Base-by-base conservation (phyloP, 2,329 filamentous ascomycete species). In the Ophiostoma sp. region DNA sequence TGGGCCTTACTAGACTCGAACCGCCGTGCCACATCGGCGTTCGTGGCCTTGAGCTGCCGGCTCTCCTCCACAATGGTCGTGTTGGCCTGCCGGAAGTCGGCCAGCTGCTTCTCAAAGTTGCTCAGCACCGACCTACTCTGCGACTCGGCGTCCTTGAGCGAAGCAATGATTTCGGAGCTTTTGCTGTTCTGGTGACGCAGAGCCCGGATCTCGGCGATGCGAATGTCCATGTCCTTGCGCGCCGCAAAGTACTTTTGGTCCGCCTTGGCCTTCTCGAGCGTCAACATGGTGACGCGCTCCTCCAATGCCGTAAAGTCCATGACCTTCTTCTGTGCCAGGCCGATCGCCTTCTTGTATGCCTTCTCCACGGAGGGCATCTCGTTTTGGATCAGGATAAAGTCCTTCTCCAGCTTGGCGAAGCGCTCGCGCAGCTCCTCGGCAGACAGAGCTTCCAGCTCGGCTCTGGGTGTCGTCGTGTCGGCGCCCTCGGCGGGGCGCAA, bases 171-270 rank as follows among this genome's bases (percentile, higher is more conserved):
- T 80, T 98, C 96, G 0, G 94, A 94, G 73, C 93, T 97, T 83
- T 97, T 97, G 66, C 89, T 87, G 79, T 95, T 97, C 81, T 98
- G 95, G 75, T 90, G 87, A 75, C 94, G 90, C 73, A 98, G 84
- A 3, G 91, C 88, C 77, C 93, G 88, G 64, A 97, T 91, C 82
- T 98, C 95, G 74, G 89, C 87, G 73, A 94, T 92, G 69, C 94
- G 88, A 61, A 92, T 91, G 79, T 98, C 95, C 79, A 95, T 97
- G 77, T 95, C 92, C 80, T 97, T 98, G 86, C 97, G 94, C 9
- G 95, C 94, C 0, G 93, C 93, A 81, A 98, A 98, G 80, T 97
- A 99, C 82, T 98, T 98, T 80, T 98, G 95, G 79, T 99, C 96
- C 0, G 95, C 95, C 82, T 98, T 98, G 76, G 92, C 91, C 84